Conservation (phyloP, 108 stramenopile species). For the Conticribra guillardii region DNA sequence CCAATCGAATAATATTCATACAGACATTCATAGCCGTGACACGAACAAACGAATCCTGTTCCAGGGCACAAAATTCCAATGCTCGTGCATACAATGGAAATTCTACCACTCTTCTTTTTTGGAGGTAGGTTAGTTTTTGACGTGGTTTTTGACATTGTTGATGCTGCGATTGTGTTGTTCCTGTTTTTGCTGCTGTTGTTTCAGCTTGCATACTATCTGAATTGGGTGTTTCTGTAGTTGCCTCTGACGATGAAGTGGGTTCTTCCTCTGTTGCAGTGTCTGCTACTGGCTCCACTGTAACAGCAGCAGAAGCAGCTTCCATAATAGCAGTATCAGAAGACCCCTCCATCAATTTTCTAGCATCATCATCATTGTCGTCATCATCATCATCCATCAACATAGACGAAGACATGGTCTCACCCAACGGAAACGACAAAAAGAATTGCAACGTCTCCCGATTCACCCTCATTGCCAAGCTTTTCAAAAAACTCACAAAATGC, state of each 20-base stretch:
- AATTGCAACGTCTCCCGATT: conserved; percentile 89
- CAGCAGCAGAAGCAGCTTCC: neutral
- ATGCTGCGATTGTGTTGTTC: conserved; percentile 2
- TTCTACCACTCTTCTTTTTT: conserved; percentile 43
- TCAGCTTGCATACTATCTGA: too few species aligned
- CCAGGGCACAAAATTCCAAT: conserved; percentile 80
- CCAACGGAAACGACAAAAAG: conserved; percentile 71
- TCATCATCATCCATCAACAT: conserved; percentile 3
- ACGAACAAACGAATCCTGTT: conserved; percentile 86
- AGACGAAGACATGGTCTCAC: neutral
- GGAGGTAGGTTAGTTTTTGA: conserved; percentile 21
- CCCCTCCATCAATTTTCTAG: neutral
- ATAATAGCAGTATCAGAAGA: neutral
- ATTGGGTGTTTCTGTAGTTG: too few species aligned
- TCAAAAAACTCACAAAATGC: conserved; percentile 84
- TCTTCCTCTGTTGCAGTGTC: conserved; percentile 24
- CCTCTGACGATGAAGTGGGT: neutral
- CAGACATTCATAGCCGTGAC: conserved; percentile 91
- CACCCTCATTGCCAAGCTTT: conserved; percentile 86
- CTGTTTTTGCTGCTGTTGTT: conserved; percentile 38
- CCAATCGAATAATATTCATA: conserved; percentile 83
- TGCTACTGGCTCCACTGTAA: neutral
- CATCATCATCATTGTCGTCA: conserved; percentile 13
- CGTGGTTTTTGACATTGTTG: conserved; percentile 12
- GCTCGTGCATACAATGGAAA: conserved; percentile 88